Evolutionary conservation across 2,329 filamentous ascomycete species (phyloP), one percentile per base, ranked within the genome.

Genomic region (Xylaria multiplex): DNA sequence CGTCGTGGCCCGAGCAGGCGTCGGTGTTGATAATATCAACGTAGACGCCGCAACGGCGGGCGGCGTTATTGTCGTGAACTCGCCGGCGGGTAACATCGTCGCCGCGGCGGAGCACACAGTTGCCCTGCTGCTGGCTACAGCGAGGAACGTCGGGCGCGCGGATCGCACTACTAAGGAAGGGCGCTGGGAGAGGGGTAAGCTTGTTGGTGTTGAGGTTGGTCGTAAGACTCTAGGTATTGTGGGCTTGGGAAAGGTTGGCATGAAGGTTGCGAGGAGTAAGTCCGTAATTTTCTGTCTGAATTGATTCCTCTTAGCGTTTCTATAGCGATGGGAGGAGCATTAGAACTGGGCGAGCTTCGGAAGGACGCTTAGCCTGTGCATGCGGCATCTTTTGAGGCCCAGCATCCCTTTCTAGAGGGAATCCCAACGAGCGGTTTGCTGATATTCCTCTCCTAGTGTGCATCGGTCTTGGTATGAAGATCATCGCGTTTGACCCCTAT

Each of bases 21-120:
- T 95, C 1, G 92, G 91, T 37, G 91, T 95, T 27, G 91, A 95
- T 79, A 94, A 95, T 79, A 92, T 96, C 55, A 85, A 95, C 75
- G 89, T 95, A 0, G 82, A 87, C 40, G 86, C 88, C 7, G 92
- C 92, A 2, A 95, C 91, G 0, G 83, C 85, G 45, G 83, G 88
- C 60, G 92, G 92, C 22, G 89, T 95, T 66, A 89, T 94, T 57
- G 92, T 96, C 2, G 89, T 95, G 62, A 96, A 95, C 77, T 91
- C 88, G 30, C 92, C 92, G 0, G 86, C 87, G 19, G 92, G 92
- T 1, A 96, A 96, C 75, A 93, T 94, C 71, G 87, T 91, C 64
- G 92, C 92, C 0, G 92, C 92, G 0, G 91, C 91, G 0, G 91
- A 93, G 75, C 91, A 93, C 73, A 93, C 91, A 0, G 85, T 94